Evolutionary conservation across 1,284 basidiomycete genomes (phyloP), one percentile per base, ranked within the genome.

Genomic region (Ustilago trichophora): DNA sequence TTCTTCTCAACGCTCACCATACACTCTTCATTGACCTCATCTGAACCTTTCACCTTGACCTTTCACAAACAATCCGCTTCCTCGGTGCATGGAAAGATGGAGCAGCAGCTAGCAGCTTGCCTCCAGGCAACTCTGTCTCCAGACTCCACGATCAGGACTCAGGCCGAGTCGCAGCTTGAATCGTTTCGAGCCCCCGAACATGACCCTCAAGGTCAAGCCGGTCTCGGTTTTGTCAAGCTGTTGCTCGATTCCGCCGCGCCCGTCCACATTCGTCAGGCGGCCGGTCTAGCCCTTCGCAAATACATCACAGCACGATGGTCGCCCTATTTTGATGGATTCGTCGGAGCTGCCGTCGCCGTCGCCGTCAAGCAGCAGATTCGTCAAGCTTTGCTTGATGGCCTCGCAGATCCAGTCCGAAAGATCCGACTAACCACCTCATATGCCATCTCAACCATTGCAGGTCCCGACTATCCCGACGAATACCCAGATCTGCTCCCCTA

Each of bases 391-490:
- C 68, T 80, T 12, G 37, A 45, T 11, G 66, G 66, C 12, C 69
- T 78, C 11, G 51, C 60, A 4, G 74, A 71, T 33, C 60, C 62
- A 8, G 44, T 70, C 19, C 53, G 65, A 18, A 78, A 76, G 63
- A 58, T 78, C 10, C 71, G 78, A 19, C 65, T 72, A 3, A 71
- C 75, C 10, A 64, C 68, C 2, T 69, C 76, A 8, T 70, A 76
- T 38, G 60, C 75, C 34, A 72, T 78, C 9, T 64, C 72, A 11
- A 66, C 72, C 45, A 66, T 79, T 24, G 59, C 67, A 21, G 70
- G 72, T 15, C 70, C 74, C 36, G 78, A 80, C 58, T 80, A 76
- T 46, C 78, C 78, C 15, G 77, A 80, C 29, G 64, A 78, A 26
- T 76, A 74, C 38, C 75, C 76, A 1, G 69, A 76, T 33, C 60